phyloP scores from a whole-genome alignment of 345 rosid species.

The Arabidopsis thaliana region TAIR10.1 NC_003076.8:26312501-26313000 shows the following conservation, averaged over 20 bases:
- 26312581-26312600: constrained; percentile 70
- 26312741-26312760: constrained; percentile 62
- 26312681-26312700: constrained; percentile 77
- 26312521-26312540: constrained; percentile 91
- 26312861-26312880: constrained; percentile 65
- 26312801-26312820: constrained; percentile 9
- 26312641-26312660: constrained; percentile 71
- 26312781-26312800: constrained; percentile 13
- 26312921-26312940: constrained; percentile 76
- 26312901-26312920: constrained; percentile 80
- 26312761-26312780: constrained; percentile 9
- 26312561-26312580: constrained; percentile 71
- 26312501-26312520: constrained; percentile 94
- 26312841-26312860: constrained; percentile 84
- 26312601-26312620: constrained; percentile 69
- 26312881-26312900: constrained; percentile 73
- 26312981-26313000: constrained; percentile 68
- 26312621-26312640: constrained; percentile 69
- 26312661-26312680: constrained; percentile 86
- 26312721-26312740: constrained; percentile 65
- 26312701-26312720: constrained; percentile 82
- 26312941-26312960: constrained; percentile 86
- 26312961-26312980: constrained; percentile 64
- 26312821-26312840: constrained; percentile 52
- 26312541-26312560: constrained; percentile 68